A percentile compares a stretch with the other conserved stretches of the same genome.
Evolutionary conservation across 2,329 filamentous ascomycete genomes (phyloP).

Genomic region (Kalmusia sp.): DNA sequence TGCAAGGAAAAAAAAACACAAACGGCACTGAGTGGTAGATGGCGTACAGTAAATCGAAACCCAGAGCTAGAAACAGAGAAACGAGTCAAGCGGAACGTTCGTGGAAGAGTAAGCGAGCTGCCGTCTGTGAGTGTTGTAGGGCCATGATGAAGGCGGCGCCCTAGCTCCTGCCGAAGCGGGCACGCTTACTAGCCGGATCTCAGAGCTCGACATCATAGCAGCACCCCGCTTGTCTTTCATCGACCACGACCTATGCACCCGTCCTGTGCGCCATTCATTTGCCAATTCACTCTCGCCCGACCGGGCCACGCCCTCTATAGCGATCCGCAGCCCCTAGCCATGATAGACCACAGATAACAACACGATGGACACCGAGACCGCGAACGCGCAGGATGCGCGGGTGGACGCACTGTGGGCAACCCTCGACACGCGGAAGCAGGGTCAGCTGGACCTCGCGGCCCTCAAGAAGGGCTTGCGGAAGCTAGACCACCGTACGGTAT

Average conservation of each 20-base stretch:
- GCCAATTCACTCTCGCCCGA: slow-evolving; percentile 27
- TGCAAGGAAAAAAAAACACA: no score
- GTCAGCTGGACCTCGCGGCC: slow-evolving; percentile 82
- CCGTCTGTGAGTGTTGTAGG: not conserved
- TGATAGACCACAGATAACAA: slow-evolving; percentile 48
- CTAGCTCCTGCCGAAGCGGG: slow-evolving; percentile 9
- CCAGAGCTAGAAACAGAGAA: not conserved
- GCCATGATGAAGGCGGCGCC: not conserved
- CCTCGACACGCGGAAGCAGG: slow-evolving; percentile 78
- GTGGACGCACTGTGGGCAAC: slow-evolving; percentile 84
- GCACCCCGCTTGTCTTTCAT: slow-evolving; percentile 23
- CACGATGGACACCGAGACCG: slow-evolving; percentile 76
- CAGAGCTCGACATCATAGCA: slow-evolving; percentile 14
- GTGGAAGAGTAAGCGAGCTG: no score
- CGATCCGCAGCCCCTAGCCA: slow-evolving; percentile 41
- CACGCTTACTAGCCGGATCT: slow-evolving; percentile 3
- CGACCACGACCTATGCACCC: slow-evolving; percentile 31
- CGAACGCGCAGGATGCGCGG: slow-evolving; percentile 79
- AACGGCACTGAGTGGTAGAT: no score
- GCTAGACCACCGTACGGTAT: slow-evolving; percentile 85
- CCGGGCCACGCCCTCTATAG: slow-evolving; percentile 25
- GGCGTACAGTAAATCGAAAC: no score
- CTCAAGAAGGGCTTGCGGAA: slow-evolving; percentile 83
- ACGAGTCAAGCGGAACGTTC: not conserved
- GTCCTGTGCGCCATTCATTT: slow-evolving; percentile 25